phyloP scores from a whole-genome alignment of 495 filamentous ascomycete species.

The Bacidia rubella region DNA sequence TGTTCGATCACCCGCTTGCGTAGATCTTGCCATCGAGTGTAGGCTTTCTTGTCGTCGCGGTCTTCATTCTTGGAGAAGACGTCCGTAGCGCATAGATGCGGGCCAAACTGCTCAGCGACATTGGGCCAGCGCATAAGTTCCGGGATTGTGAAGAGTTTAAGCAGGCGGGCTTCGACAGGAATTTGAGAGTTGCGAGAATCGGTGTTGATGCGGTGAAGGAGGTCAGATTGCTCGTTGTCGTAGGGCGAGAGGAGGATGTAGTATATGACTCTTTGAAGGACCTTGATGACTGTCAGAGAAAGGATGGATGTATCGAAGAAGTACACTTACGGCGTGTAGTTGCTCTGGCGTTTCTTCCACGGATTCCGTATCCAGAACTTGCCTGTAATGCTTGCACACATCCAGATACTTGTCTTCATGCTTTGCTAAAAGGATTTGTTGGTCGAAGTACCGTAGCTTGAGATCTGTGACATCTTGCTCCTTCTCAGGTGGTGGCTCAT shows the following conservation, averaged over 20 bases:
- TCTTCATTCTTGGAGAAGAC: conserved; percentile 52
- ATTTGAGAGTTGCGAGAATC: conserved; percentile 52
- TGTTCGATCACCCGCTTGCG: conserved; percentile 98
- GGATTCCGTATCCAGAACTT: conserved; percentile 88
- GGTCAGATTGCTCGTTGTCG: conserved; percentile 97
- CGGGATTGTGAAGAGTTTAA: conserved; percentile 87
- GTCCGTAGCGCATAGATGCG: conserved; percentile 79
- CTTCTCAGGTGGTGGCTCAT: conserved; percentile 61
- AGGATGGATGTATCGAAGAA: background rate
- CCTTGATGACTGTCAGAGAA: conserved; percentile 29
- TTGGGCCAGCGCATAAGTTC: conserved; percentile 98
- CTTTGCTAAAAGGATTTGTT: conserved; percentile 87
- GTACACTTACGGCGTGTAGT: conserved; percentile 57
- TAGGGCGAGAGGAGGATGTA: conserved; percentile 93
- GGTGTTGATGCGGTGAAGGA: conserved; percentile 78
- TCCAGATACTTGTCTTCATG: conserved; percentile 96
- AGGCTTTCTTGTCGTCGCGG: conserved; percentile 53
- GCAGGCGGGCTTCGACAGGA: conserved; percentile 59
- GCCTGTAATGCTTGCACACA: conserved; percentile 90
- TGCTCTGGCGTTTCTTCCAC: conserved; percentile 80
- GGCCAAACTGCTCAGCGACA: conserved; percentile 71
- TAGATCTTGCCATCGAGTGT: conserved; percentile 79
- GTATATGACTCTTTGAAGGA: conserved; percentile 86
- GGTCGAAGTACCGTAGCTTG: conserved; percentile 91
- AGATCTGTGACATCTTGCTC: conserved; percentile 91